These are phyloP conservation scores for Pseudocercospora musae DNA, from an alignment of 2,329 filamentous ascomycete species.

Conservation along the genomic window DNA sequence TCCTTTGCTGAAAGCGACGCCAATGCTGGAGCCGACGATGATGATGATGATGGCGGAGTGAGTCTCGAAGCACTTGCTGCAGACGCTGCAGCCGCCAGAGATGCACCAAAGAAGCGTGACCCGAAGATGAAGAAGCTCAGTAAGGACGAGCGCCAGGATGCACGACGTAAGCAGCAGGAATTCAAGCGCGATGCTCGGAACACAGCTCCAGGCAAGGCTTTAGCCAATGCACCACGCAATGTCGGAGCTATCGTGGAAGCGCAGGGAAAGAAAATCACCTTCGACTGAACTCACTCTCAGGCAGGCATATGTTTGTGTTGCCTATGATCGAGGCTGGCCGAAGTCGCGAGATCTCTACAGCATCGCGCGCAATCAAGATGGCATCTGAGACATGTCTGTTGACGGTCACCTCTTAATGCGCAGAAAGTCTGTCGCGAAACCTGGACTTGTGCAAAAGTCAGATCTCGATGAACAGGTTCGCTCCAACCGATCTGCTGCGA, in stretches of 20 bases:
- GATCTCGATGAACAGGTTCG: neutral
- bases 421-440: neutral
- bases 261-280: slow-evolving; percentile 76
- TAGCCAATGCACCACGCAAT: slow-evolving; percentile 50
- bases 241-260: slow-evolving; percentile 76
- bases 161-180: slow-evolving; percentile 32
- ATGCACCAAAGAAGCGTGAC: slow-evolving; percentile 24
- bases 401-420: neutral
- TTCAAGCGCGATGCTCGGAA: slow-evolving; percentile 42
- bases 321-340: neutral
- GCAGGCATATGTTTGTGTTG: neutral
- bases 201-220: slow-evolving; percentile 44
- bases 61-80: slow-evolving; percentile 17
- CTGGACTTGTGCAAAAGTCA: neutral
- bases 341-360: neutral
- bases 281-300: slow-evolving; percentile 53
- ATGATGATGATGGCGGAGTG: slow-evolving; percentile 15
- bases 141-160: slow-evolving; percentile 33
- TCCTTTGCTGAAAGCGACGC: slow-evolving; percentile 26
- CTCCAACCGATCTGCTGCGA: neutral
- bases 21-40: slow-evolving; percentile 8
- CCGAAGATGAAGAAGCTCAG: slow-evolving; percentile 33
- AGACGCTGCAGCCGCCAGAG: slow-evolving; percentile 19
- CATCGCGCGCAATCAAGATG: neutral
- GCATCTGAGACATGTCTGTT: slow-evolving; percentile 2